Percentiles rank a stretch among this genome's conserved stretches.
These are phyloP conservation scores for Cystofilobasidium macerans DNA, from an alignment of 768 basidiomycete genomes.

Conservation along the genomic window DNA sequence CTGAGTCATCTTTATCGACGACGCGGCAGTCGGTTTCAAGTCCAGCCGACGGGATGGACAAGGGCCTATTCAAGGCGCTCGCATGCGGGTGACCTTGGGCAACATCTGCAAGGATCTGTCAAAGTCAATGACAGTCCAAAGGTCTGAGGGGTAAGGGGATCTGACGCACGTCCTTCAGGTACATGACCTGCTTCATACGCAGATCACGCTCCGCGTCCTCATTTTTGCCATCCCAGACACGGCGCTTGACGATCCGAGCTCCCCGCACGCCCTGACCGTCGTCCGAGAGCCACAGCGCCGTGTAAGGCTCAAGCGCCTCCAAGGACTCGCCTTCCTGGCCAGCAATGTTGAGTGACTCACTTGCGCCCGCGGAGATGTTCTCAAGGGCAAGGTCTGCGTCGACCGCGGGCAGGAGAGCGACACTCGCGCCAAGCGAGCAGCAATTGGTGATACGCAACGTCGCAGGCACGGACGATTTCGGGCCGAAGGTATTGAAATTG, in stretches of 20 bases:
- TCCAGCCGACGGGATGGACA: too few relatives aligned
- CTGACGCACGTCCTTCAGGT: constrained; percentile 61
- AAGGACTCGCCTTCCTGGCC: neutral
- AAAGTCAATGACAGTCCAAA: neutral
- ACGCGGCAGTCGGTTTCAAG: too few relatives aligned
- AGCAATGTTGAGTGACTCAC: neutral
- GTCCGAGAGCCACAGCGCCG: constrained; percentile 63
- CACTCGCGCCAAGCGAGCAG: constrained; percentile 72
- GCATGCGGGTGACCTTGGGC: constrained; percentile 5
- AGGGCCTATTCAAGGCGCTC: too few relatives aligned
- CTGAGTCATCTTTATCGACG: too few relatives aligned
- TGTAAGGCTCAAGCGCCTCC: constrained; percentile 59
- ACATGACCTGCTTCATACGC: constrained; percentile 77
- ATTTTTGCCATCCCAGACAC: constrained; percentile 76
- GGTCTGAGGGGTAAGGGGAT: constrained; percentile 2
- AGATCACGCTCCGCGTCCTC: constrained; percentile 72
- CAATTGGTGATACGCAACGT: constrained; percentile 65
- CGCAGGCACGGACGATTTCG: constrained; percentile 70
- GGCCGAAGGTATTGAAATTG: constrained; percentile 72
- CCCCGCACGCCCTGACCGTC: neutral
- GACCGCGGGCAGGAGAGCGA: constrained; percentile 56
- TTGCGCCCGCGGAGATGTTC: neutral
- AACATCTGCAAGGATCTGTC: neutral
- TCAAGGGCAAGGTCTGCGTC: neutral
- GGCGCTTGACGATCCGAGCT: constrained; percentile 44